phyloP scores from a whole-genome alignment of 176 grass and related monocot species.

The Hyparrhenia diplandra region DNA sequence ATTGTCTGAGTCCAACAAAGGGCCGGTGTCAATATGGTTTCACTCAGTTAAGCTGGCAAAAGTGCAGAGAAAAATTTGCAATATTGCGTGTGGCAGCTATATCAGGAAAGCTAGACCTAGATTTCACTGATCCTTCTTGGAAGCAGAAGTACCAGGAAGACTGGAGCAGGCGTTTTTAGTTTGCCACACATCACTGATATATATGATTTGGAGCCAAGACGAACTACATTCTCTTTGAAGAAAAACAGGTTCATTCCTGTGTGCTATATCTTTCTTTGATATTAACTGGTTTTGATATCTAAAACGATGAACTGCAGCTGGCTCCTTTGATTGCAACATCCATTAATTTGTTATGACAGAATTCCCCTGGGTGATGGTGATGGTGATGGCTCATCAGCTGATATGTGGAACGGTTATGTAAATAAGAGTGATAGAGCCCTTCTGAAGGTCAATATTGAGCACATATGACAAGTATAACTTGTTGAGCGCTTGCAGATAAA shows the following conservation, averaged over 20 bases:
- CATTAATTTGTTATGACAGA: conserved; percentile 46
- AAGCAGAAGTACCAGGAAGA: conserved; percentile 68
- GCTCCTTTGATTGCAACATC: background rate
- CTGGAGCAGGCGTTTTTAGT: conserved; percentile 68
- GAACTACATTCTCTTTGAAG: conserved; percentile 79
- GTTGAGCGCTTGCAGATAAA: conserved; percentile 15
- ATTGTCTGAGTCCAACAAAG: conserved; percentile 6
- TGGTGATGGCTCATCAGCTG: conserved; percentile 37
- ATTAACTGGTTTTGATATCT: conserved; percentile 4
- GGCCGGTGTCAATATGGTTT: conserved; percentile 25
- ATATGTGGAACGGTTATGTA: conserved; percentile 76
- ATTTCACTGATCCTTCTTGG: conserved; percentile 76
- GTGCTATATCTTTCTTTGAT: background rate
- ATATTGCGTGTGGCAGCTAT: conserved; percentile 25
- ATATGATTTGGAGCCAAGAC: conserved; percentile 74
- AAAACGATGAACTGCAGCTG: conserved; percentile 8
- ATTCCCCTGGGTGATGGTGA: conserved; percentile 39
- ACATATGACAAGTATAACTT: conserved; percentile 18
- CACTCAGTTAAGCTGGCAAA: conserved; percentile 32
- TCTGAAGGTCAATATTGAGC: conserved; percentile 64
- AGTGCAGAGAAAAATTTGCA: conserved; percentile 12
- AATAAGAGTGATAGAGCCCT: conserved; percentile 88
- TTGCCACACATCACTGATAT: conserved; percentile 88
- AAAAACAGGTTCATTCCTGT: conserved; percentile 57
- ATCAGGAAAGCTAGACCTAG: conserved; percentile 41